Conservation (phyloP, 495 filamentous ascomycete genomes). For the Talaromyces ruber region DNA sequence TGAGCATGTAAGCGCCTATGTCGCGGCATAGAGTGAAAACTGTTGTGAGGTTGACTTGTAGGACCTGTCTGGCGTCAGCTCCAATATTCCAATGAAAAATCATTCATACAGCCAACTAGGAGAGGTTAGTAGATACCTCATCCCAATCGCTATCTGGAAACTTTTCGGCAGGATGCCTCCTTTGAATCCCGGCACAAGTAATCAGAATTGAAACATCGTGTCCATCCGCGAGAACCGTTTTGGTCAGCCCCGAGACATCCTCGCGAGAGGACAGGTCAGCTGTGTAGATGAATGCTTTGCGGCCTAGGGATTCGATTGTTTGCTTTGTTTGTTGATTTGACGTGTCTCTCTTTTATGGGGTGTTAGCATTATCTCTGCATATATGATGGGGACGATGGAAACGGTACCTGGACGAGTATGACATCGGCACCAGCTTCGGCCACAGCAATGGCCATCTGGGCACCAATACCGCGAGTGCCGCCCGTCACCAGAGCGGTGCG, state of each 20-base stretch:
- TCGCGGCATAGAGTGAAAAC: slow-evolving; percentile 75
- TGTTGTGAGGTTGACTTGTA: slow-evolving; percentile 72
- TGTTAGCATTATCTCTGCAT: neutral
- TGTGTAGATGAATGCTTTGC: slow-evolving; percentile 58
- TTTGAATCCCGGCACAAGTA: slow-evolving; percentile 82
- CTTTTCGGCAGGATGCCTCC: slow-evolving; percentile 56
- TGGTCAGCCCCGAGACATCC: slow-evolving; percentile 49
- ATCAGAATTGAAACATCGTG: slow-evolving; percentile 62
- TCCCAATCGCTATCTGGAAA: slow-evolving; percentile 72
- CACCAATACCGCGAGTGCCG: slow-evolving; percentile 73
- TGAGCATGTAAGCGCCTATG: slow-evolving; percentile 71
- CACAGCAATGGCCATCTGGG: slow-evolving; percentile 64
- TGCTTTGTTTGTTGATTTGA: slow-evolving; percentile 48
- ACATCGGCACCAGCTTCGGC: slow-evolving; percentile 84
- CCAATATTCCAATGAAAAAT: no score
- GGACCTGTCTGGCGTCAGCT: slow-evolving; percentile 31
- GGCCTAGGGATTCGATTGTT: slow-evolving; percentile 55
- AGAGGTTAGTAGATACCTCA: slow-evolving; percentile 30
- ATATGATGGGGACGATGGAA: neutral
- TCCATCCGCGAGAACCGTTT: slow-evolving; percentile 49
- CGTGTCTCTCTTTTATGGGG: slow-evolving; percentile 41
- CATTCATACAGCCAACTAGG: no score
- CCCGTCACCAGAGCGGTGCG: slow-evolving; percentile 80
- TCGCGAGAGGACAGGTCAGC: slow-evolving; percentile 58
- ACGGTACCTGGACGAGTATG: slow-evolving; percentile 47